Evolutionary conservation across 768 basidiomycete species (phyloP).

Genomic region (Tremella fuciformis): DNA sequence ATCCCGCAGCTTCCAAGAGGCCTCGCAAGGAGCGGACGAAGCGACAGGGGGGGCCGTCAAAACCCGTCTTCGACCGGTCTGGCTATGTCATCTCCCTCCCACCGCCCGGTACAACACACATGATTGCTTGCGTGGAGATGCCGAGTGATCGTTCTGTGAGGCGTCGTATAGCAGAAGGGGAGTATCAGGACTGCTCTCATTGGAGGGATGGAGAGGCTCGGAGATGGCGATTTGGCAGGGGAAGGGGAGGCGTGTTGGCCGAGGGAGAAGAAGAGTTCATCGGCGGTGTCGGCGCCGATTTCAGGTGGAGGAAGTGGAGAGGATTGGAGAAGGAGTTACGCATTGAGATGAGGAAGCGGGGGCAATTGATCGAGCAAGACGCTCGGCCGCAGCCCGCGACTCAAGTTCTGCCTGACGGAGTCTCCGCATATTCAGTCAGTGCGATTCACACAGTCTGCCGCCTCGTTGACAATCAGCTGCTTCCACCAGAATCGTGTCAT

Average conservation of each 20-base stretch:
- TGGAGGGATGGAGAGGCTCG: constrained; percentile 31
- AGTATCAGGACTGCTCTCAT: constrained; percentile 30
- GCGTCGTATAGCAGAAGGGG: constrained; percentile 34
- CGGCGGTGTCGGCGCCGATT: constrained; percentile 31
- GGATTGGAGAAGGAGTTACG: constrained; percentile 28
- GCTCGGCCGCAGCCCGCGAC: constrained; percentile 1
- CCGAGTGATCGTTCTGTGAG: constrained; percentile 29
- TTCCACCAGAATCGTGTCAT: constrained; percentile 45
- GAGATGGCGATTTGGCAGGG: constrained; percentile 29
- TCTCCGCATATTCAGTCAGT: constrained; percentile 38
- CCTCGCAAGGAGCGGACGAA: neutral
- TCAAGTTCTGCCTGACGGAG: constrained; percentile 9
- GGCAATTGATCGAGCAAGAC: constrained; percentile 24
- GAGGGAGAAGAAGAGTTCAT: constrained; percentile 11
- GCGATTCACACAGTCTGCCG: neutral
- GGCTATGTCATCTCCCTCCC: constrained; percentile 35
- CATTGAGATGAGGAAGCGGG: constrained; percentile 26
- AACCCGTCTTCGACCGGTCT: constrained; percentile 29
- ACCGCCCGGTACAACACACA: constrained; percentile 18
- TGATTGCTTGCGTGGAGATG: constrained; percentile 41
- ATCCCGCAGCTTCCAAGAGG: neutral
- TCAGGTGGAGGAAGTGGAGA: constrained; percentile 37
- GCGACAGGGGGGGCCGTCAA: neutral
- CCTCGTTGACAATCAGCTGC: constrained; percentile 25
- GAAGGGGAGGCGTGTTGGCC: constrained; percentile 18